Evolutionary conservation across 2,329 filamentous ascomycete genomes (phyloP), one percentile per base, ranked within the genome.

Genomic region (Fusarium mundagurra): DNA sequence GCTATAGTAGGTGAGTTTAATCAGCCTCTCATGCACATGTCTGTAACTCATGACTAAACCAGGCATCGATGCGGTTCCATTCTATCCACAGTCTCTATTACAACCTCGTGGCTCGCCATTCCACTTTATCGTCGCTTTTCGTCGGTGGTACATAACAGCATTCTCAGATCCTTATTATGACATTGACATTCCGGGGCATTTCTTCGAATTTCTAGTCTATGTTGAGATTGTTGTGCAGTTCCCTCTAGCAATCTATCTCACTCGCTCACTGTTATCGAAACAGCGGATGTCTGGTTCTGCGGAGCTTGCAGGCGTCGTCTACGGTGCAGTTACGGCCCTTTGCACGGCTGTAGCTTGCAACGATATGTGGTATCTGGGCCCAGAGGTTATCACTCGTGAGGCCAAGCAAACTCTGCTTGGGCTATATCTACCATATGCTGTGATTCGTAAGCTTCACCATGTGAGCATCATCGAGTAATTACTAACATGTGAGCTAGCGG

Each of bases 381-480:
- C 38, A 4, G 54, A 58, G 17, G 18, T 45, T 10, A 27, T 58
- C 39, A 17, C 39, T 8, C n/a, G 1, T 3, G 38, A 58, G 8
- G 54, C 54, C 5, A 45, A 58, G n/a, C 18, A 45, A 6, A 58
- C 18, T 24, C 54, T 58, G 6, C 54, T 38, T 16, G 57, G 43
- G 8, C 6, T 8, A 12, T 48, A 50, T 50, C 8, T 60, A 0
- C 57, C 57, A 38, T 50, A 58, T 20, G 54, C 31, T 6, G 31
- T 58, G 4, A 58, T 58, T n/a, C 54, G 39, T 45, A 58, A 38
- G 57, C 2, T 20, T 34, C 12, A 9, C 2, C 27, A 12, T 20
- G 22, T 0, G 9, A 9, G 1, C 1, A n/a, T 29, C 2, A 9
- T 54, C 6, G 17, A 11, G 12, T 0, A 53, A 14, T 27, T 53